These are phyloP conservation scores for Acanthamoeba sp. DNA, from an alignment of 208 protist genomes.

Conservation along the genomic window DNA sequence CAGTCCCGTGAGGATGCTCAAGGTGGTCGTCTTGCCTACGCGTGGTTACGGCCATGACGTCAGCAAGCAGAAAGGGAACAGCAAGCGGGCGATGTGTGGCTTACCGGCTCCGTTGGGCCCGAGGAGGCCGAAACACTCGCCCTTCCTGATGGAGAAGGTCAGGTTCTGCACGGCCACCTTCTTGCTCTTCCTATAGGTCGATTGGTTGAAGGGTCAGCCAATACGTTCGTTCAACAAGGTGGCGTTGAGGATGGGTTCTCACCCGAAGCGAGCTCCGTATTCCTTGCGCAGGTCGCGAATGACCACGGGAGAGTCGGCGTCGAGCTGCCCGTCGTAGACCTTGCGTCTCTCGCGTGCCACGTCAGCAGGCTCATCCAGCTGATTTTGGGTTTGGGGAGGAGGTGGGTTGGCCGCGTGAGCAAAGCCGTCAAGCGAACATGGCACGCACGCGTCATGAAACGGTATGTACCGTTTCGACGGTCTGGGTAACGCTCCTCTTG, in stretches of 20 bases:
- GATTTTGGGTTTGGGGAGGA: neutral
- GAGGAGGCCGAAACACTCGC: slow-evolving; percentile 86
- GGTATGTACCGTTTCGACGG: neutral
- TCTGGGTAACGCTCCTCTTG: slow-evolving; percentile 38
- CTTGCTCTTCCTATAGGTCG: slow-evolving; percentile 18
- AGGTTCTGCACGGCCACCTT: slow-evolving; percentile 75
- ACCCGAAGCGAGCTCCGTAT: slow-evolving; percentile 70
- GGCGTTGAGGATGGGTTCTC: neutral
- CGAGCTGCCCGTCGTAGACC: slow-evolving; percentile 36
- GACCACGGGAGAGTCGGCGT: slow-evolving; percentile 37
- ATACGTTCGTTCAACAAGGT: neutral
- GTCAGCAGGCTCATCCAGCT: slow-evolving; percentile 64
- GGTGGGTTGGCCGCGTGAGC: neutral
- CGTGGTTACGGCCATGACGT: neutral
- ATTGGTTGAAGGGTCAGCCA: no score
- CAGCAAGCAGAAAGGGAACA: neutral
- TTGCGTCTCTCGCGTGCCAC: slow-evolving; percentile 45
- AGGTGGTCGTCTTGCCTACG: slow-evolving; percentile 85
- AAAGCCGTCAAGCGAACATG: neutral
- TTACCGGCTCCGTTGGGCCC: slow-evolving; percentile 86
- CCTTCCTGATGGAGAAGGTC: slow-evolving; percentile 74
- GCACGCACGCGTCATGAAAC: neutral
- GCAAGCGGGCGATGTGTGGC: neutral
- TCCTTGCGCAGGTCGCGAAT: slow-evolving; percentile 66
- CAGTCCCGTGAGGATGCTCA: slow-evolving; percentile 83